Evolutionary conservation across 257 asterid genomes (phyloP), one percentile per base, ranked within the genome.

Genomic region (Petunia axillaris): DNA sequence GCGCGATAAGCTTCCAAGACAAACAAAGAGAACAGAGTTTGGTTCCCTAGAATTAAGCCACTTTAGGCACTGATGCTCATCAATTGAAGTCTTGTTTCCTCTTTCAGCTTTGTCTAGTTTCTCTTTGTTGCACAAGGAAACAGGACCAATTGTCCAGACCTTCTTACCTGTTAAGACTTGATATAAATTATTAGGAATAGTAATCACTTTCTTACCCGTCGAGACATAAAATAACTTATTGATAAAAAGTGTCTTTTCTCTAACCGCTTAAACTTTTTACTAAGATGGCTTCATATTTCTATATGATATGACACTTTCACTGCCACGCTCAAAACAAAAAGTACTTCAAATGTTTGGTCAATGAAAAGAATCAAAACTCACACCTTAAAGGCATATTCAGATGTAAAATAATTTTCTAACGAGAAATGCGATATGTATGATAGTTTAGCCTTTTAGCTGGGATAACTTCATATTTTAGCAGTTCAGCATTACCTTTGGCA

Each of bases 61-160:
- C 44, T 83, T 82, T 75, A 85, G n/a, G 88, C 88, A 85, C 4
- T 81, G 25, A 8, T 84, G 67, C 9, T 79, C 58, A 39, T 82
- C 62, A 2, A 83, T 40, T 5, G 87, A 57, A 15, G 87, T 64
- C 70, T 60, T 77, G 75, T 78, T 81, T 8, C 92, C 94, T 40
- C 92, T 85, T 60, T 80, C 90, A 2, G 88, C 89, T 76, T 82
- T 85, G 46, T 87, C 88, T 5, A 39, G 5, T 44, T 71, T 80
- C 6, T 86, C 85, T 38, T 80, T 54, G 80, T 86, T 89, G 84
- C 79, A 86, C 0, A 86, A 48, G 3, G 89, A 87, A 81, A 86
- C 93, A 1, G 93, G 94, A 5, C 93, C 93, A 16, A 89, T 62
- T 62, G 89, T 81, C 89, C 89, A 91, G 3, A 88, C 64, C 8